A percentile compares a stretch with the other conserved stretches of the same genome.
phyloP scores from a whole-genome alignment of 2,329 filamentous ascomycete genomes.

The Ophiocordyceps camponoti-leonardi region DNA sequence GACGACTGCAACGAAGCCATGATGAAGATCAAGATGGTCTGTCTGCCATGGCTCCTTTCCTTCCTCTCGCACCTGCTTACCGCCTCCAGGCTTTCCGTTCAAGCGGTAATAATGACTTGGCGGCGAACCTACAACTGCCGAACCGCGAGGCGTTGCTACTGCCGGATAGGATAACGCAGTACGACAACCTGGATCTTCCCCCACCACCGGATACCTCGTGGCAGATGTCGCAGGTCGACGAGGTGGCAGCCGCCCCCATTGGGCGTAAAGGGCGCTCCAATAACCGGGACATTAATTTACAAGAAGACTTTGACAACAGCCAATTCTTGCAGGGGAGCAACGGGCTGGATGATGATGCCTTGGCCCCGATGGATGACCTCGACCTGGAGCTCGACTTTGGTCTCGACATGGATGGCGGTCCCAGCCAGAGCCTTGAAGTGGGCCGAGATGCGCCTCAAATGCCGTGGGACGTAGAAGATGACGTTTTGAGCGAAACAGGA shows the following conservation, averaged over 20 bases:
- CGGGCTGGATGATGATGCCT: conserved; percentile 37
- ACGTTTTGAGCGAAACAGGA: conserved; percentile 50
- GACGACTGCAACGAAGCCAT: conserved; percentile 97
- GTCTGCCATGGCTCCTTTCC: conserved; percentile 6
- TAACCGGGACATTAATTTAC: conserved; percentile 49
- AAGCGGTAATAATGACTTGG: conserved; percentile 86
- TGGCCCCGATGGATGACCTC: conserved; percentile 45
- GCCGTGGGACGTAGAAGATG: conserved; percentile 48
- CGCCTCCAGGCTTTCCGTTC: conserved; percentile 68
- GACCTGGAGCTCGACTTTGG: conserved; percentile 61
- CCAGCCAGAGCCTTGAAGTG: conserved; percentile 60
- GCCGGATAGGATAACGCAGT: conserved; percentile 82
- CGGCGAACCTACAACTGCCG: conserved; percentile 62
- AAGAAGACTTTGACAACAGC: conserved; percentile 55
- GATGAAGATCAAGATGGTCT: conserved; percentile 96
- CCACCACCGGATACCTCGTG: conserved; percentile 81
- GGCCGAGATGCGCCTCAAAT: conserved; percentile 70
- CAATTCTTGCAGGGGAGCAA: conserved; percentile 61
- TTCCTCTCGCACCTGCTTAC: conserved; percentile 5
- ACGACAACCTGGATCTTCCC: conserved; percentile 60
- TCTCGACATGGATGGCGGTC: conserved; percentile 53
- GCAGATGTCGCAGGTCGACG: conserved; percentile 59
- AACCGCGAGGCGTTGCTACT: conserved; percentile 77
- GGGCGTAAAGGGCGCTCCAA: conserved; percentile 40
- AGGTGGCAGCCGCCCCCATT: conserved; percentile 32